Evolutionary conservation across 2,329 filamentous ascomycete species (phyloP).

Genomic region (Volutella citrinella): DNA sequence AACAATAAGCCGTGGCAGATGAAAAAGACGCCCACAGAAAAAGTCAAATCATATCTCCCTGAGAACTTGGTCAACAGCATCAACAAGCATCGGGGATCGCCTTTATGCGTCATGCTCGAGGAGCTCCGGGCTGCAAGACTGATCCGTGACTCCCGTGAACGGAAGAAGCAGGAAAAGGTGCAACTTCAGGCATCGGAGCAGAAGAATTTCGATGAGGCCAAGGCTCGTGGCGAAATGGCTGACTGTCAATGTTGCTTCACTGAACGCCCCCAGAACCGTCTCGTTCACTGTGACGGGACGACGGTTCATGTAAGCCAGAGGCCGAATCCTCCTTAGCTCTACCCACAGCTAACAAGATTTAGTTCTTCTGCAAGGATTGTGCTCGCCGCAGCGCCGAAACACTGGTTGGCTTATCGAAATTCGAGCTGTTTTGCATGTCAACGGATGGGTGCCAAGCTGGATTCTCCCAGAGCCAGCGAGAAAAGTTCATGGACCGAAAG

Average conservation of each 20-base stretch:
- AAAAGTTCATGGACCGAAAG: slow-evolving; percentile 55
- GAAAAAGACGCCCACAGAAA: slow-evolving; percentile 11
- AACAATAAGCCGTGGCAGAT: slow-evolving; percentile 1
- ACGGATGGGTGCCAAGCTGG: slow-evolving; percentile 60
- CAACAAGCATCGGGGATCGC: background rate
- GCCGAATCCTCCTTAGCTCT: background rate
- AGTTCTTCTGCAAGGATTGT: slow-evolving; percentile 69
- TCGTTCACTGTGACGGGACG: slow-evolving; percentile 64
- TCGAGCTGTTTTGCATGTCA: slow-evolving; percentile 69
- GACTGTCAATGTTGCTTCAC: slow-evolving; percentile 75
- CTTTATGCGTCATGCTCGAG: no score
- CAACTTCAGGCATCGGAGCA: slow-evolving; percentile 31
- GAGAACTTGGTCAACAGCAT: slow-evolving; percentile 9
- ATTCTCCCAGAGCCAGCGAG: slow-evolving; percentile 56
- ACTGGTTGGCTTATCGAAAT: slow-evolving; percentile 66
- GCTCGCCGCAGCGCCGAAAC: slow-evolving; percentile 62
- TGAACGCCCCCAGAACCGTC: slow-evolving; percentile 62
- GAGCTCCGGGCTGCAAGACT: slow-evolving; percentile 21
- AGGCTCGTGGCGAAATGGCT: slow-evolving; percentile 48
- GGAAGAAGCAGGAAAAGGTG: slow-evolving; percentile 29
- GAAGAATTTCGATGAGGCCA: slow-evolving; percentile 40
- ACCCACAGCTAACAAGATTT: slow-evolving; percentile 7
- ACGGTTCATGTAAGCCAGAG: slow-evolving; percentile 43
- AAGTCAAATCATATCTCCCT: slow-evolving; percentile 4
- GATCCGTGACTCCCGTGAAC: slow-evolving; percentile 2